phyloP scores from a whole-genome alignment of 75 land plant genomes.

The Isoetes taiwanensis region DNA sequence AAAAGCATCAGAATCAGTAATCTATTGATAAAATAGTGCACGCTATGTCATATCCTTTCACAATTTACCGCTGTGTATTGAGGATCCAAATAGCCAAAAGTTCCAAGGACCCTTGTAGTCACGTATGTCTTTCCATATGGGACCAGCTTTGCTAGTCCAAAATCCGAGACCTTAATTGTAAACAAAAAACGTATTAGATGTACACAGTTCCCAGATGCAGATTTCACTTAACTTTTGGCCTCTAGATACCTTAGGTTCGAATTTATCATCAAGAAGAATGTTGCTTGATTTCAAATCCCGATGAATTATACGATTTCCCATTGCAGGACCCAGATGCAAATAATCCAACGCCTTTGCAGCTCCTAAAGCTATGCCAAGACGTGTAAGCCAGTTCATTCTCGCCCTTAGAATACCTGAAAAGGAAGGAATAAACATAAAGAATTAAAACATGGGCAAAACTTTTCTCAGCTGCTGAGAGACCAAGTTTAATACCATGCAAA shows the following conservation, averaged over 20 bases:
- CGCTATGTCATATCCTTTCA: too few species aligned
- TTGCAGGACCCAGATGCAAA: slow-evolving; percentile 7
- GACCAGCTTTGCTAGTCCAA: slow-evolving; percentile 5
- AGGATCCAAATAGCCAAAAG: slow-evolving; percentile 4
- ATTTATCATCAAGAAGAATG: slow-evolving; percentile 14
- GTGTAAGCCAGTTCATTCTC: slow-evolving; percentile 5
- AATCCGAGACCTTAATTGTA: background rate
- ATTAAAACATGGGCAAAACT: too few species aligned
- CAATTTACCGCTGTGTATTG: slow-evolving; percentile 6
- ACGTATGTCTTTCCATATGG: slow-evolving; percentile 1
- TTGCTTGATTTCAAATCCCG: slow-evolving; percentile 14
- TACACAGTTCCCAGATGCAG: background rate
- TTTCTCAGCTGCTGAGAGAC: background rate
- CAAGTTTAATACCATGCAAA: slow-evolving; percentile 1
- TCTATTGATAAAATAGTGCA: background rate
- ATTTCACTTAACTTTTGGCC: slow-evolving; percentile 1
- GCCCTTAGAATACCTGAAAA: background rate
- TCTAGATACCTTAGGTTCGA: background rate
- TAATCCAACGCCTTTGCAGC: slow-evolving; percentile 10
- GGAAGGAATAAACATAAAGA: too few species aligned
- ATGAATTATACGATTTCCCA: slow-evolving; percentile 11
- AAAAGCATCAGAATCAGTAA: background rate
- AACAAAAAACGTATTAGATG: background rate
- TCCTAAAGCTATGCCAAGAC: slow-evolving; percentile 10
- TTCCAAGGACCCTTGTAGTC: slow-evolving; percentile 1